Percentiles rank a stretch among this genome's conserved stretches.
phyloP scores from a whole-genome alignment of 2,329 filamentous ascomycete species.

The Microdochium paspali region DNA sequence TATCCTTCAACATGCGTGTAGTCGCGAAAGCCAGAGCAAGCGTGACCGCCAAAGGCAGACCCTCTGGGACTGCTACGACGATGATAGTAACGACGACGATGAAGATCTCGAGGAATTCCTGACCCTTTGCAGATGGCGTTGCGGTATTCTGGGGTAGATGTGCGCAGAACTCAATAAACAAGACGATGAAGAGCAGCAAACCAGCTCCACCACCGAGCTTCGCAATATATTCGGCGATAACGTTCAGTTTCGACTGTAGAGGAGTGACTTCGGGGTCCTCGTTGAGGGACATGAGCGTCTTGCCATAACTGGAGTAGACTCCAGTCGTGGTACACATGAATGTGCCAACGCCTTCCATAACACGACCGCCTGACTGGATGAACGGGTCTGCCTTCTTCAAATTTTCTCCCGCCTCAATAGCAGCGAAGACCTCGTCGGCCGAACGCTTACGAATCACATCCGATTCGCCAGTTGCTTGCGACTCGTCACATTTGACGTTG shows the following conservation, averaged over 20 bases:
- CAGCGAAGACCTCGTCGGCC: slow-evolving; percentile 58
- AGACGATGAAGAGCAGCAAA: slow-evolving; percentile 70
- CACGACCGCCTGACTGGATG: slow-evolving; percentile 74
- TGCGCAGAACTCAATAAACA: slow-evolving; percentile 79
- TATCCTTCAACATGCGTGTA: slow-evolving; percentile 67
- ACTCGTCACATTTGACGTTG: slow-evolving; percentile 69
- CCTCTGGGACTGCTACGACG: slow-evolving; percentile 71
- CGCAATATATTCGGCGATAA: slow-evolving; percentile 68
- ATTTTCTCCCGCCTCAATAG: slow-evolving; percentile 56
- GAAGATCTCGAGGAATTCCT: slow-evolving; percentile 66
- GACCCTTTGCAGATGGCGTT: slow-evolving; percentile 64
- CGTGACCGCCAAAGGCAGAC: slow-evolving; percentile 68
- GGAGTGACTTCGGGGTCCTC: slow-evolving; percentile 68
- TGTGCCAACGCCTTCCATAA: slow-evolving; percentile 68
- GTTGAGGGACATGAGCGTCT: slow-evolving; percentile 64
- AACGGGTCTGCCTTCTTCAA: slow-evolving; percentile 71
- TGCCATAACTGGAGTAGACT: slow-evolving; percentile 64
- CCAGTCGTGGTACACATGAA: slow-evolving; percentile 68
- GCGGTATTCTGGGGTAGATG: slow-evolving; percentile 44
- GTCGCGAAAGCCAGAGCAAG: slow-evolving; percentile 69
- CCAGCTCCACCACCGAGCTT: slow-evolving; percentile 70
- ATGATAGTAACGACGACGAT: slow-evolving; percentile 74
- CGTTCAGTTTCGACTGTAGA: slow-evolving; percentile 66
- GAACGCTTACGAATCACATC: slow-evolving; percentile 62
- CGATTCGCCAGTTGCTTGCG: slow-evolving; percentile 70